Conservation (phyloP, 2,329 filamentous ascomycete species). For the Aspergillus sp. region DNA sequence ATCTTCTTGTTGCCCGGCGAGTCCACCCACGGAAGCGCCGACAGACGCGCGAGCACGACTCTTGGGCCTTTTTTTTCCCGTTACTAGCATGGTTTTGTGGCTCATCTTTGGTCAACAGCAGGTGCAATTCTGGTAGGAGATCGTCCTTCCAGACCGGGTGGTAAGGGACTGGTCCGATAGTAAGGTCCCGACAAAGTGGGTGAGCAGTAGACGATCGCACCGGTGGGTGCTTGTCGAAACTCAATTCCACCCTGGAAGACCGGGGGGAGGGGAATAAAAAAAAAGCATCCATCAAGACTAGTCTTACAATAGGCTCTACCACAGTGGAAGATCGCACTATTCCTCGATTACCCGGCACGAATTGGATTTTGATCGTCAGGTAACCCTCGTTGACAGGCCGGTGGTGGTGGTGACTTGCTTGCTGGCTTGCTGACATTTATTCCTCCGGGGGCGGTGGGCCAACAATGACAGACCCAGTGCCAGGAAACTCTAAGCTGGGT, state of each 20-base stretch:
- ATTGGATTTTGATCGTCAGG: slow-evolving; percentile 1
- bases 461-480: background rate
- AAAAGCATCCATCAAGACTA: background rate
- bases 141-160: background rate
- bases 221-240: slow-evolving; percentile 39
- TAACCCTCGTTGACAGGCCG: background rate
- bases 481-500: background rate
- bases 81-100: background rate
- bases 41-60: background rate
- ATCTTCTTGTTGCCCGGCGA: background rate
- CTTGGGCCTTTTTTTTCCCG: background rate
- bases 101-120: background rate
- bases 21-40: background rate
- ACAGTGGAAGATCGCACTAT: background rate
- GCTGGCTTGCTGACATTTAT: background rate
- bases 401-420: background rate
- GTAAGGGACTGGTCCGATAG: slow-evolving; percentile 10
- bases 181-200: slow-evolving; percentile 31
- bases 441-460: slow-evolving; percentile 5
- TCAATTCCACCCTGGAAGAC: slow-evolving; percentile 27
- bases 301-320: background rate
- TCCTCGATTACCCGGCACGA: background rate
- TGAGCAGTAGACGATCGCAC: slow-evolving; percentile 30
- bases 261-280: background rate
- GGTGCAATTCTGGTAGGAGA: background rate